phyloP scores from a whole-genome alignment of 345 rosid species.

The Hypericum perforatum region DNA sequence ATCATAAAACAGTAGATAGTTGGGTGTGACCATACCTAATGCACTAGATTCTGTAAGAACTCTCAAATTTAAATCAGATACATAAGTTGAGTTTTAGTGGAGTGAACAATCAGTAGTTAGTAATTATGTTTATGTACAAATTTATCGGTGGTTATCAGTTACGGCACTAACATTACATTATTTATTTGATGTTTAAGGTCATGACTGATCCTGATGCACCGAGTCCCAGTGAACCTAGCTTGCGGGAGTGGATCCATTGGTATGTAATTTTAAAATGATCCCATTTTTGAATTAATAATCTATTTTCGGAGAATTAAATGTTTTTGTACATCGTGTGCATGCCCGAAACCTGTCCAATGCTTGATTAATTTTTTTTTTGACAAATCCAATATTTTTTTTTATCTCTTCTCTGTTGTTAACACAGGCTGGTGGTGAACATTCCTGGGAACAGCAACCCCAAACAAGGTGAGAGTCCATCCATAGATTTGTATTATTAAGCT shows the following conservation, averaged over 20 bases:
- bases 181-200: slow-evolving; percentile 31
- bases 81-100: too few species aligned
- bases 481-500: not conserved
- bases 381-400: not conserved
- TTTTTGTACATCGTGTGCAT: too few species aligned
- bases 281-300: not conserved
- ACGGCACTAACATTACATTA: not conserved
- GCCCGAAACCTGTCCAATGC: too few species aligned
- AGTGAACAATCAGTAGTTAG: too few species aligned
- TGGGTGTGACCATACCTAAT: too few species aligned
- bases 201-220: slow-evolving; percentile 97
- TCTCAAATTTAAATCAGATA: too few species aligned
- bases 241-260: slow-evolving; percentile 94
- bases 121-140: too few species aligned
- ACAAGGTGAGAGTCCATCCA: slow-evolving; percentile 30
- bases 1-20: too few species aligned
- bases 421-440: slow-evolving; percentile 69
- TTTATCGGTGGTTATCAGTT: not conserved
- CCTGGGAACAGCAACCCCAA: slow-evolving; percentile 66
- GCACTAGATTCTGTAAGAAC: too few species aligned
- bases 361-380: not conserved
- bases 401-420: slow-evolving; percentile 1
- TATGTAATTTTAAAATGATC: slow-evolving; percentile 8
- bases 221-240: slow-evolving; percentile 78
- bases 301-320: too few species aligned